Percentiles rank a stretch among this genome's conserved stretches.
Evolutionary conservation across 495 filamentous ascomycete species (phyloP).

Genomic region (Xylaria nigripes): DNA sequence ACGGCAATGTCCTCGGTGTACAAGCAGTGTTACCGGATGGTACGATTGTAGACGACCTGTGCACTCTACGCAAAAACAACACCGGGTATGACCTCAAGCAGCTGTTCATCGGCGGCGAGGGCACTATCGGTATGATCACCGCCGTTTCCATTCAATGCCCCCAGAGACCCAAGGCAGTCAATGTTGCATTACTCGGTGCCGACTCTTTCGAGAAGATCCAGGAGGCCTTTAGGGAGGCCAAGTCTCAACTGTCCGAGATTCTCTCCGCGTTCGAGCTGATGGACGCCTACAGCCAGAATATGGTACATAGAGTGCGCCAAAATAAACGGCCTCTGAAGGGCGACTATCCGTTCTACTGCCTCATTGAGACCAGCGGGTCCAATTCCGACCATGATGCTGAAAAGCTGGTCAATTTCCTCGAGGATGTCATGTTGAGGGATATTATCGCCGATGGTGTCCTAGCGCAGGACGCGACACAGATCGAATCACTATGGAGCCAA

Average conservation of each 20-base stretch:
- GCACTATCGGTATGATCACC: slow-evolving; percentile 91
- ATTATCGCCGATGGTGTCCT: slow-evolving; percentile 82
- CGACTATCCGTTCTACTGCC: slow-evolving; percentile 86
- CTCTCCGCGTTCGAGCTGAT: slow-evolving; percentile 96
- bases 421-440: slow-evolving; percentile 75
- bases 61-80: slow-evolving; percentile 89
- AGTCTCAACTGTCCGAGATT: slow-evolving; percentile 84
- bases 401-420: slow-evolving; percentile 80
- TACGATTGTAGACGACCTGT: slow-evolving; percentile 81
- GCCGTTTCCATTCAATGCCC: slow-evolving; percentile 83
- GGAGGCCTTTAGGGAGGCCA: slow-evolving; percentile 74
- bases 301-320: slow-evolving; percentile 65
- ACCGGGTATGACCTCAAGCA: slow-evolving; percentile 96
- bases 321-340: slow-evolving; percentile 73
- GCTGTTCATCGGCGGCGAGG: slow-evolving; percentile 90
- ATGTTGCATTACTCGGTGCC: slow-evolving; percentile 84
- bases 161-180: slow-evolving; percentile 71
- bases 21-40: slow-evolving; percentile 91
- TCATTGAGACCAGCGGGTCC: slow-evolving; percentile 91
- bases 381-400: slow-evolving; percentile 86
- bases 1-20: slow-evolving; percentile 84
- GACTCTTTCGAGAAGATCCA: slow-evolving; percentile 81
- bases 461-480: slow-evolving; percentile 87
- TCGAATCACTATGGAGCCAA: slow-evolving; percentile 79
- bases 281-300: slow-evolving; percentile 70